Base-by-base conservation (phyloP, 2,329 filamentous ascomycete species). In the Fusarium coicis region DNA sequence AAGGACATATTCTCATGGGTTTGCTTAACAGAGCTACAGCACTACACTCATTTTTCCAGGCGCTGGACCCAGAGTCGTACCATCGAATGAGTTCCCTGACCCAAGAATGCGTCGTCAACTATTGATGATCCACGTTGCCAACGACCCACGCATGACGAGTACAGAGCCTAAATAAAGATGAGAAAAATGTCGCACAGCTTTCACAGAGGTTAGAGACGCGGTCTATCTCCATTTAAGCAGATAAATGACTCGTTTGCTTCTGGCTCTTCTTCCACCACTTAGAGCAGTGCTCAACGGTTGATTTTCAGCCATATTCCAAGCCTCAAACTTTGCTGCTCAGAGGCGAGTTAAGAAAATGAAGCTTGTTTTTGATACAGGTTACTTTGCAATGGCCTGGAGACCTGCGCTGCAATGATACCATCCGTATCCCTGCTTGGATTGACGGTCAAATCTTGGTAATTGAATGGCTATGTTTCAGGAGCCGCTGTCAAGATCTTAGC, bases 91-190 rank as follows among this genome's bases (percentile, higher is more conserved):
- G 23, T 15, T 50, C 14, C 15, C 26, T 21, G 34, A 10, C 18
- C 21, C 4, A 34, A 39, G 56, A 66, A 23, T 40, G 66, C 23
- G 32, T 49, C 37, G 63, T 56, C 36, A 36, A 62, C 46, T 67
- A 21, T 55, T 40, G 34, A n/a, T 32, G 30, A 64, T 74, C 70
- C 67, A 74, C 63, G 63, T 74, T 58, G 39, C n/a, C 42, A 58
- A 52, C 26, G 70, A 72, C 63, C 72, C 72, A 74, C 60, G 49
- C 58, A 65, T 68, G 67, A 74, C 72, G 60, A 68, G 61, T 61
- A 32, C 66, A 56, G 36, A 26, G 44, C 46, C 40, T 15, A 37
- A 57, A 50, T 50, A 57, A 50, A 42, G 19, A 50, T 60, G 7
- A 5, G 34, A 39, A 47, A 66, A 69, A 64, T 65, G 58, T 69